Percentiles rank a stretch among this genome's conserved stretches.
Evolutionary conservation across 495 filamentous ascomycete genomes (phyloP).

Genomic region (Neurospora sp.): DNA sequence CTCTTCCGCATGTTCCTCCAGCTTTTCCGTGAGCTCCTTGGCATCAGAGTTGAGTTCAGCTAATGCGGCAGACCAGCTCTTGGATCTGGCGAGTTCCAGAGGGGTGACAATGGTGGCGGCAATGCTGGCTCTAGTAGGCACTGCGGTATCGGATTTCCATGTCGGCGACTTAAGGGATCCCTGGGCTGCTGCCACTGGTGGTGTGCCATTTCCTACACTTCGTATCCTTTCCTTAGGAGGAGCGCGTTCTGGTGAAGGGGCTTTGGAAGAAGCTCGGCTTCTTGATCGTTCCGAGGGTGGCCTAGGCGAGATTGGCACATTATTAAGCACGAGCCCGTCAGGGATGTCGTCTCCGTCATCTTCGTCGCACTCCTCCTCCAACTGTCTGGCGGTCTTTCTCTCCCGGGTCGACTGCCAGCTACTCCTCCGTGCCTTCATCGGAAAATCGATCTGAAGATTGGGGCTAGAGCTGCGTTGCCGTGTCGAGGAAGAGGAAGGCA

Average conservation of each 20-base stretch:
- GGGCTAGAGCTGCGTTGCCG: constrained; percentile 33
- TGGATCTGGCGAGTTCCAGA: constrained; percentile 47
- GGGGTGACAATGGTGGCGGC: constrained; percentile 15
- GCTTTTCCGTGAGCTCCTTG: constrained; percentile 74
- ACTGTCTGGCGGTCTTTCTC: constrained; percentile 65
- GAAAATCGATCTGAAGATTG: constrained; percentile 31
- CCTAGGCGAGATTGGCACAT: constrained; percentile 88
- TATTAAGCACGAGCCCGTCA: constrained; percentile 82
- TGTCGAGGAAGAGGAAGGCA: constrained; percentile 17
- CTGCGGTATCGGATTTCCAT: constrained; percentile 30
- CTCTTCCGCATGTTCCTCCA: constrained; percentile 75
- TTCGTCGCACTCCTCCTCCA: constrained; percentile 80
- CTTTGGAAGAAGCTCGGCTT: constrained; percentile 40
- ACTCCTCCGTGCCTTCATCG: constrained; percentile 38
- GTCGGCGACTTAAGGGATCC: constrained; percentile 39
- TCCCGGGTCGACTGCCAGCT: constrained; percentile 62
- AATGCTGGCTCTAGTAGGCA: constrained; percentile 14
- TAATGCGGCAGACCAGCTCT: constrained; percentile 77
- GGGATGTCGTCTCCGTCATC: constrained; percentile 84
- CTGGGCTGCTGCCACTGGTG: constrained; percentile 35
- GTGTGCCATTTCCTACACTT: constrained; percentile 46
- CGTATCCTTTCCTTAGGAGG: constrained; percentile 37
- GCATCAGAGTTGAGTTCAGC: constrained; percentile 78
- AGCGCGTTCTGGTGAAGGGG: constrained; percentile 47
- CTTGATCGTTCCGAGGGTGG: constrained; percentile 53